These are phyloP conservation scores for Leccinum olivaceopallidum DNA, from an alignment of 768 basidiomycete species.

Conservation along the genomic window DNA sequence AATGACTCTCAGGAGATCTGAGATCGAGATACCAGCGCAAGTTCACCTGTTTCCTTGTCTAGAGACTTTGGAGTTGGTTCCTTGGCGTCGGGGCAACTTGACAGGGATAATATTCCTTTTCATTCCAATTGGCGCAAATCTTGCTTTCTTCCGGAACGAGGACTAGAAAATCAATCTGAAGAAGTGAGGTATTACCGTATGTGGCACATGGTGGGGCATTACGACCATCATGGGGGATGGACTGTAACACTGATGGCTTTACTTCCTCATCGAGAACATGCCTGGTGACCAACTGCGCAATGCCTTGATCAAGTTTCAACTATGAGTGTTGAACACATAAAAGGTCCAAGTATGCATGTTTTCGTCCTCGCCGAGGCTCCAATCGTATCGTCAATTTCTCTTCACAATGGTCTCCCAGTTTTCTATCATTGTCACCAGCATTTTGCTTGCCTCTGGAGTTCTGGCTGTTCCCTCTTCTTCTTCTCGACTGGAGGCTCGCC, in stretches of 20 bases:
- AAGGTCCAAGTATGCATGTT: neutral
- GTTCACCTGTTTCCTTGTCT: neutral
- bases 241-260: too few relatives aligned
- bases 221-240: too few relatives aligned
- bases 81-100: neutral
- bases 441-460: neutral
- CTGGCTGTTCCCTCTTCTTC: neutral
- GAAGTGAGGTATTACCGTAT: too few relatives aligned
- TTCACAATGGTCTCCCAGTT: neutral
- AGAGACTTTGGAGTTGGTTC: neutral
- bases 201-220: too few relatives aligned
- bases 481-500: neutral
- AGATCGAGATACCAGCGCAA: too few relatives aligned
- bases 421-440: neutral
- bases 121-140: neutral
- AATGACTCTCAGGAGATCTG: too few relatives aligned
- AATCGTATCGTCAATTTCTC: neutral
- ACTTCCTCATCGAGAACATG: too few relatives aligned
- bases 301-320: neutral
- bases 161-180: too few relatives aligned
- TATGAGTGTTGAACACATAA: neutral
- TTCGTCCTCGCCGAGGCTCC: neutral
- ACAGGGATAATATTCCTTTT: neutral
- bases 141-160: neutral
- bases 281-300: too few relatives aligned